Evolutionary conservation across 1,284 basidiomycete species (phyloP), one percentile per base, ranked within the genome.

Genomic region (Melampsora americana): DNA sequence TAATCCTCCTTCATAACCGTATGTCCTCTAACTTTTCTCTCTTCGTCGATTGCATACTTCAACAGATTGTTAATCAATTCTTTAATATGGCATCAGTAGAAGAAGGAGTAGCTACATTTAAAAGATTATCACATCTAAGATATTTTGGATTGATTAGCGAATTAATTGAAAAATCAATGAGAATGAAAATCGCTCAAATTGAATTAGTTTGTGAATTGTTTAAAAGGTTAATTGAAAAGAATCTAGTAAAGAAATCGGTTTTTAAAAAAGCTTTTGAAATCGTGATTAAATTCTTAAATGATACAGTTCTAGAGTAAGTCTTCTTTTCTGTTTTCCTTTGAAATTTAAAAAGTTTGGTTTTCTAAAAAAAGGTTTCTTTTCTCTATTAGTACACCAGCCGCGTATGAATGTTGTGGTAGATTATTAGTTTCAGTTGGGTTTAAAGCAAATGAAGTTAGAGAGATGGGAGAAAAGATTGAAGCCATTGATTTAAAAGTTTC

Each of bases 251-350:
- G 1, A 11, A 26, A 35, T 5, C 12, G 11, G 23, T 44, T 11
- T 67, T 74, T 42, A 32, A 35, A 30, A 44, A 60, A 32, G 71
- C 23, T 14, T 74, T 74, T 56, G 46, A 28, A 26, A 48, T 48
- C 7, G 28, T 67, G 6, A 46, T 74, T 18, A 53, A 66, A 42
- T 30, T 42, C n/a, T 20, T 74, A 16, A 48, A 59, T 30, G 71
- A 67, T 32, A 66, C 23, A 14, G 64, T 53, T 12, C n/a, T 67
- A 12, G 71, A 67, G 65, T 74, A 59, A 66, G 71, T 74, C 26
- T 18, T 26, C 32, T 39, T 16, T 23, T 14, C n/a, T 23, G n/a
- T 56, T 56, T 56, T n/a, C 14, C n/a, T 56, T 28, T 56, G 16
- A 56, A 3, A 12, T 28, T 56, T 11, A 23, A 4, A 1, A n/a